Base-by-base conservation (phyloP, 2,329 filamentous ascomycete genomes). In the Diaporthe vexans region DNA sequence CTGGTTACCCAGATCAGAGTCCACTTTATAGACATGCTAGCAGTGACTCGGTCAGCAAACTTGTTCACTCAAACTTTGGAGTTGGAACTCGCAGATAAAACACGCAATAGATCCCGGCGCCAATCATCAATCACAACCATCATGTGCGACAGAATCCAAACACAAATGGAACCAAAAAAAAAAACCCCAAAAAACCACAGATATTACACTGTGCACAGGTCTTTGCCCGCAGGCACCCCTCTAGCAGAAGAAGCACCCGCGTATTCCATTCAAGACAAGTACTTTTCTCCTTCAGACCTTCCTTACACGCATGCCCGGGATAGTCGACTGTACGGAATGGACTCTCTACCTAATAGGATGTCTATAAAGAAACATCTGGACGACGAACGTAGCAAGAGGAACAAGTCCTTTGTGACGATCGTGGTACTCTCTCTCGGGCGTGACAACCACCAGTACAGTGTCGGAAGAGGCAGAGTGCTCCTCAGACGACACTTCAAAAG, bases 381-480 rank as follows among this genome's bases (percentile, higher is more conserved):
- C 17, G 59, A 65, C 33, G 43, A 51, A 21, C 43, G 26, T 11
- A 65, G 40, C 19, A 48, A 48, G 59, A 65, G 59, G 59, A 65
- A 46, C 26, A 48, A 35, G 19, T 33, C 26, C 9, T 65, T 48
- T 29, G 43, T 65, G 43, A 48, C 40, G 11, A 65, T 37, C 19
- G 26, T 65, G 10, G 43, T 51, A 24, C 59, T 65, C 26, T 65
- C 59, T 10, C 59, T 65, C 24, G 19, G 59, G 13, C 15, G 21
- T 11, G 24, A 63, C 40, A 13, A 63, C 10, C 21, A 43, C 35
- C 3, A 43, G 8, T 13, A 9, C 10, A 3, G 8, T 40, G 21
- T 26, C 57, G 35, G 13, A 24, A 61, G 11, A 63, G 17, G 46
- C 40, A 21, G 11, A n/a, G 24, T 11, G 21, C 11, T 5, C 46